Evolutionary conservation across 192 early-diverging fungal species (phyloP), one percentile per base, ranked within the genome.

Genomic region (Linnemannia exigua): DNA sequence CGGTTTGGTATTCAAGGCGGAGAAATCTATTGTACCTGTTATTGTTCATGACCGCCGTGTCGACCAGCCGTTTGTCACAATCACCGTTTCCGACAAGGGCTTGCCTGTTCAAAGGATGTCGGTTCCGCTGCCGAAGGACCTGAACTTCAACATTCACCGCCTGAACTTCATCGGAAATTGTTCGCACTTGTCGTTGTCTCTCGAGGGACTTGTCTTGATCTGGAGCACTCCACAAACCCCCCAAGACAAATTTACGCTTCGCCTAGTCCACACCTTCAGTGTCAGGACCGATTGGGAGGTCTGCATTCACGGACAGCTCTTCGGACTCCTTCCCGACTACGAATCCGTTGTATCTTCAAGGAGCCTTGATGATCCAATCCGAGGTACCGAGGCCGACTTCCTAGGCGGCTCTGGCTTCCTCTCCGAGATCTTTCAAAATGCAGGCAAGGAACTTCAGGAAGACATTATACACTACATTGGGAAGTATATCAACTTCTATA

Each of bases 401-500:
- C n/a, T n/a, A n/a, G n/a, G n/a, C n/a, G n/a, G n/a, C n/a, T n/a
- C 11, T n/a, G 58, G 5, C 31, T 63, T 25, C 9, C 31, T 14
- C 31, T 25, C 58, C n/a, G n/a, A n/a, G n/a, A 63, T 63, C 12
- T 79, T 73, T 19, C 66, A 20, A 8, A 71, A 67, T 6, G 78
- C 78, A 2, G 67, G 63, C 61, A 12, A 28, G 1, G 54, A 31
- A 0, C n/a, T n/a, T n/a, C 78, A 79, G n/a, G 78, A 79, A 14
- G 78, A 70, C 6, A 73, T 79, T 25, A 35, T 79, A 5, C 52
- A 71, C 7, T 67, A 79, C 37, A 67, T 73, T 3, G 38, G 63
- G 52, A 79, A 67, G 44, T 46, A 79, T 41, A 73, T 79, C 15
- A 79, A 79, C n/a, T n/a, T n/a, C 17, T 25, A 37, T n/a, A 7